A percentile compares a stretch with the other conserved stretches of the same genome.
Conservation (phyloP, 352 stramenopile species). For the Thraustotheca clavata region DNA sequence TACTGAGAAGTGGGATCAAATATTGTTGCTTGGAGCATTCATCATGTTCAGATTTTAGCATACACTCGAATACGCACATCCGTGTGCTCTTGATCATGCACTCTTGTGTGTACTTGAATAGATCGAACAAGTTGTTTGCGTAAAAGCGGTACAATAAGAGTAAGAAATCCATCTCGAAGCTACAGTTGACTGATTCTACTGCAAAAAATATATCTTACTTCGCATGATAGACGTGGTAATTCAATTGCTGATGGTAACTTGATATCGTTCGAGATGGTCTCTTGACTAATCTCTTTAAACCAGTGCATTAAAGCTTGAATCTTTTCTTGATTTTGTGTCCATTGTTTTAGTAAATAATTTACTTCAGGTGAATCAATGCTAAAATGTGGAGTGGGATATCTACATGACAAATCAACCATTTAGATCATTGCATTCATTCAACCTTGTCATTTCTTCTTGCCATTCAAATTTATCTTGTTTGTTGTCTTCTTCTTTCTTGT, state of each 20-base stretch:
- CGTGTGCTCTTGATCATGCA: slow-evolving; percentile 44
- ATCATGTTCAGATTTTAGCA: slow-evolving; percentile 6
- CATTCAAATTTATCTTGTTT: slow-evolving; percentile 33
- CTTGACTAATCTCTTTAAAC: slow-evolving; percentile 26
- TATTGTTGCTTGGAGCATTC: too few species aligned
- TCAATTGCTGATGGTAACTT: slow-evolving; percentile 59
- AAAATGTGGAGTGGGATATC: slow-evolving; percentile 57
- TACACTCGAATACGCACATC: slow-evolving; percentile 60
- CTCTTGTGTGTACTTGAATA: slow-evolving; percentile 52
- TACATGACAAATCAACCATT: neutral
- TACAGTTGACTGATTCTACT: too few species aligned
- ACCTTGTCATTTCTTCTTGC: slow-evolving; percentile 54
- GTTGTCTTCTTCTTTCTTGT: neutral
- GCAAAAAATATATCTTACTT: too few species aligned
- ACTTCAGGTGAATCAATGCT: slow-evolving; percentile 65
- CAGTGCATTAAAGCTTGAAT: slow-evolving; percentile 58
- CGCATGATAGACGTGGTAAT: slow-evolving; percentile 46
- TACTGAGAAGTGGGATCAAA: too few species aligned
- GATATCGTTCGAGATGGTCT: slow-evolving; percentile 10
- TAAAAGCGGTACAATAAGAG: slow-evolving; percentile 67
- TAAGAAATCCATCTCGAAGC: slow-evolving; percentile 70
- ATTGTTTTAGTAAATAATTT: slow-evolving; percentile 52
- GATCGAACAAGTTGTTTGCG: slow-evolving; percentile 53
- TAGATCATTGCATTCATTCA: neutral
- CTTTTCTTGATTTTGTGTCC: slow-evolving; percentile 60